These are phyloP conservation scores for Urostyla sp. DNA, from an alignment of 73 alveolate genomes.

Conservation along the genomic window DNA sequence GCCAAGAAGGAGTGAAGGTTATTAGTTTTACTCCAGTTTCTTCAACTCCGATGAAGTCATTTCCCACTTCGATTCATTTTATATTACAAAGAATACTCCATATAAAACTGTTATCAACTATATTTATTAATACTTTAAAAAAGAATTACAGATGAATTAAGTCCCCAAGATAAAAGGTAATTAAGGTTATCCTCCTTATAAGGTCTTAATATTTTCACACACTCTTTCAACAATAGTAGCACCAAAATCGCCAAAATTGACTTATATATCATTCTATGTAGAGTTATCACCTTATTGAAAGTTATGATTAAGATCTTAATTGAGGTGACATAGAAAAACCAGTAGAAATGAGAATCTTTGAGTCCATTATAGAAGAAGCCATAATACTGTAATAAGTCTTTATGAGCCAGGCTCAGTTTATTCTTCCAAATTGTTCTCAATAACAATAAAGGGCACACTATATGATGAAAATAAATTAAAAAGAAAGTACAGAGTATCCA, in stretches of 20 bases:
- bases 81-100: constrained; percentile 11
- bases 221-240: background rate
- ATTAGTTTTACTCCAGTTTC: constrained; percentile 4
- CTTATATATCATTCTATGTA: constrained; percentile 24
- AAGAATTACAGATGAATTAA: constrained; percentile 8
- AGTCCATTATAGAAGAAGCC: constrained; percentile 46
- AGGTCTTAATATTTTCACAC: background rate
- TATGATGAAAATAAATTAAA: background rate
- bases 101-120: constrained; percentile 14
- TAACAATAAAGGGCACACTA: constrained; percentile 29
- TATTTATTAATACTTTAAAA: background rate
- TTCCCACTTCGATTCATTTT: constrained; percentile 30
- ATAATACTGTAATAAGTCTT: constrained; percentile 23
- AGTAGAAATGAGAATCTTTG: background rate
- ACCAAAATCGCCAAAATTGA: background rate
- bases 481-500: constrained; percentile 26
- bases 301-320: background rate
- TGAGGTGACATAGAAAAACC: constrained; percentile 23
- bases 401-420: background rate
- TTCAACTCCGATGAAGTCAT: background rate
- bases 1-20: background rate
- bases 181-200: background rate
- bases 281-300: background rate
- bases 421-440: background rate
- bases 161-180: background rate